phyloP scores from a whole-genome alignment of 2,329 filamentous ascomycete genomes.

The Phyllosticta citrichinensis region DNA sequence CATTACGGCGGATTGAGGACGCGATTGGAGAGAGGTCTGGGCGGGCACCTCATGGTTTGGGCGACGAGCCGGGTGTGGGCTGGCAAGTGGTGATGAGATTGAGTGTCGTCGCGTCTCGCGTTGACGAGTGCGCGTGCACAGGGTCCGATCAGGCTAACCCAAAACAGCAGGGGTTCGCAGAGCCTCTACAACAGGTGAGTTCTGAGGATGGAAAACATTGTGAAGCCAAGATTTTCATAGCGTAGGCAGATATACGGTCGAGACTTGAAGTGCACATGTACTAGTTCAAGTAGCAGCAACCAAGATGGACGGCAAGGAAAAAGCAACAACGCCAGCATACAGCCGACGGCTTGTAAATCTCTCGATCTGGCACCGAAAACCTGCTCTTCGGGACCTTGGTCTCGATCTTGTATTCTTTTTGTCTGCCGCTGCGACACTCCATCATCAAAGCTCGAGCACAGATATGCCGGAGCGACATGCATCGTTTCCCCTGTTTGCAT shows the following conservation, averaged over 20 bases:
- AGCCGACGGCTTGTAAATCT: neutral
- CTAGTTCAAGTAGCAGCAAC: no score
- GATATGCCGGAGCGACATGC: no score
- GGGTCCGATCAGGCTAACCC: neutral
- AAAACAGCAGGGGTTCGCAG: neutral
- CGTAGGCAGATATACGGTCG: no score
- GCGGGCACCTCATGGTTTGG: constrained; percentile 1
- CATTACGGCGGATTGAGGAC: constrained; percentile 18
- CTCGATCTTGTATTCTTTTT: neutral
- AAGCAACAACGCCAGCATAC: neutral
- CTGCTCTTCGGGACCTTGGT: neutral
- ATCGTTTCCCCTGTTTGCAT: neutral
- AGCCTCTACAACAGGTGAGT: neutral
- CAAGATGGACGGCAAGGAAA: neutral
- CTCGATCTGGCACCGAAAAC: neutral
- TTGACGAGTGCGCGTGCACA: neutral
- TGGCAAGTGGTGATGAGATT: neutral
- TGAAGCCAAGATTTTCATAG: no score
- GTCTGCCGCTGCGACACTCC: no score
- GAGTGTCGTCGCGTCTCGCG: neutral
- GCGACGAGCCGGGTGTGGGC: neutral
- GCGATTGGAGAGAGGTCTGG: neutral
- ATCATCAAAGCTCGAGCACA: no score
- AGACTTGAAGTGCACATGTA: no score
- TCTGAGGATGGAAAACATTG: no score